Conservation (phyloP, 116 monocot species). For the Iris pallida region DNA sequence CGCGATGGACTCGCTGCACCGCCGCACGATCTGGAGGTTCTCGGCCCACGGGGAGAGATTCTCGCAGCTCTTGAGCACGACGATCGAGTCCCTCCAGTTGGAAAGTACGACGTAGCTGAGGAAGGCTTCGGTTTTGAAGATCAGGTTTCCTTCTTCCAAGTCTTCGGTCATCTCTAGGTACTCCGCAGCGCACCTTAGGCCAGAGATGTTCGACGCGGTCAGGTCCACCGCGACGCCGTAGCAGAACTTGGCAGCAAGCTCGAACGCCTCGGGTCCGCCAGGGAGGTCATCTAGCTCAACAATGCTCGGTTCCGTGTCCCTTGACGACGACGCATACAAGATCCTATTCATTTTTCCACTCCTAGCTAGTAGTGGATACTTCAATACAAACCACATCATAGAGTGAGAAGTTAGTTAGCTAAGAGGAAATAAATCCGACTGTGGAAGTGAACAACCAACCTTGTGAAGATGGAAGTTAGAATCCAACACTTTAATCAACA, state of each 20-base stretch:
- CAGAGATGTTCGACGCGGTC: slow-evolving; percentile 82
- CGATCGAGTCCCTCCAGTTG: slow-evolving; percentile 91
- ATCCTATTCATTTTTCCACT: slow-evolving; percentile 60
- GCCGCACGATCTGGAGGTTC: slow-evolving; percentile 91
- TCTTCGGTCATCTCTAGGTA: slow-evolving; percentile 98
- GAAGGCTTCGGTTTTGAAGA: slow-evolving; percentile 97
- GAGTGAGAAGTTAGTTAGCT: too few species aligned
- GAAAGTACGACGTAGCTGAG: slow-evolving; percentile 92
- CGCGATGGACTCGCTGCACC: slow-evolving; percentile 95
- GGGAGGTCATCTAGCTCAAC: slow-evolving; percentile 73
- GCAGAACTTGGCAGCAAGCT: slow-evolving; percentile 94
- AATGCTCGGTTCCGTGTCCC: slow-evolving; percentile 19
- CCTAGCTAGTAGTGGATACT: slow-evolving; percentile 66
- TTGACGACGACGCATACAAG: slow-evolving; percentile 40
- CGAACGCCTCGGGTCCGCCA: slow-evolving; percentile 73
- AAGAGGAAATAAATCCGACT: not conserved
- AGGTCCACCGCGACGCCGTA: slow-evolving; percentile 93
- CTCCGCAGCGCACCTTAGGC: slow-evolving; percentile 86
- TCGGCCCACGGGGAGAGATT: slow-evolving; percentile 89
- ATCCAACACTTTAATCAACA: slow-evolving; percentile 66
- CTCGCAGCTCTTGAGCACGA: slow-evolving; percentile 89
- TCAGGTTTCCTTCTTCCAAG: slow-evolving; percentile 91
- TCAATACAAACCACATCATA: not conserved
- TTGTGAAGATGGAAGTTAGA: slow-evolving; percentile 77
- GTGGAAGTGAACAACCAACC: slow-evolving; percentile 23